phyloP scores from a whole-genome alignment of 495 filamentous ascomycete genomes.

The Penicillium desertorum region DNA sequence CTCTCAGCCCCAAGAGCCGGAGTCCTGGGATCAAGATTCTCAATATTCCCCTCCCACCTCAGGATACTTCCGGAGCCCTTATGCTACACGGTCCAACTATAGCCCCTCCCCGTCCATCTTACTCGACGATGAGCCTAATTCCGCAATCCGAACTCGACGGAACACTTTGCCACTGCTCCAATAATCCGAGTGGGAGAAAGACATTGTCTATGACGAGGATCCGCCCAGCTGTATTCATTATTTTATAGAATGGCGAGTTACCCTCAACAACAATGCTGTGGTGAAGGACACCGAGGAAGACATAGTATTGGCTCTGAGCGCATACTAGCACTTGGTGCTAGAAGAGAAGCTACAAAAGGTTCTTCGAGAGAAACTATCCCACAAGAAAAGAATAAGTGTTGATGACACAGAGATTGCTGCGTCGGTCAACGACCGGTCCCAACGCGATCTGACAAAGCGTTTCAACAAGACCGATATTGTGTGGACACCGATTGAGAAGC shows the following conservation, averaged over 20 bases:
- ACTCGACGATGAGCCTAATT: no score
- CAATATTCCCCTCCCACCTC: no score
- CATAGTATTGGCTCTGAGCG: not conserved
- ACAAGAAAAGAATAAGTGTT: constrained; percentile 2
- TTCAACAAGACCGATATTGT: constrained; percentile 12
- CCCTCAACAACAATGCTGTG: constrained; percentile 31
- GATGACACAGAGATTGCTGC: constrained; percentile 13
- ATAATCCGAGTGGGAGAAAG: no score
- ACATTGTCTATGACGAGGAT: constrained; percentile 26
- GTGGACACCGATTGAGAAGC: constrained; percentile 14
- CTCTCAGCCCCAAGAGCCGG: no score
- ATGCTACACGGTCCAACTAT: no score
- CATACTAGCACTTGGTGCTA: constrained; percentile 9
- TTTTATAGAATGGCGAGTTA: constrained; percentile 36
- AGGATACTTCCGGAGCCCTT: no score
- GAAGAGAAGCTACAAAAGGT: constrained; percentile 8
- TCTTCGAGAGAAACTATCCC: constrained; percentile 6
- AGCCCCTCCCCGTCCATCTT: no score
- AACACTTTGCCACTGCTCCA: no score
- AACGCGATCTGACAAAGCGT: constrained; percentile 20
- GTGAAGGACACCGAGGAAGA: constrained; percentile 30
- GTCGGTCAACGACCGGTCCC: constrained; percentile 18
- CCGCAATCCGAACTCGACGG: no score
- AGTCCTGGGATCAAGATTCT: no score
- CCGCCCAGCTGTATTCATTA: constrained; percentile 32